Evolutionary conservation across 371 early-diverging fungal species (phyloP), one percentile per base, ranked within the genome.

Genomic region (Umbelopsis sp.): DNA sequence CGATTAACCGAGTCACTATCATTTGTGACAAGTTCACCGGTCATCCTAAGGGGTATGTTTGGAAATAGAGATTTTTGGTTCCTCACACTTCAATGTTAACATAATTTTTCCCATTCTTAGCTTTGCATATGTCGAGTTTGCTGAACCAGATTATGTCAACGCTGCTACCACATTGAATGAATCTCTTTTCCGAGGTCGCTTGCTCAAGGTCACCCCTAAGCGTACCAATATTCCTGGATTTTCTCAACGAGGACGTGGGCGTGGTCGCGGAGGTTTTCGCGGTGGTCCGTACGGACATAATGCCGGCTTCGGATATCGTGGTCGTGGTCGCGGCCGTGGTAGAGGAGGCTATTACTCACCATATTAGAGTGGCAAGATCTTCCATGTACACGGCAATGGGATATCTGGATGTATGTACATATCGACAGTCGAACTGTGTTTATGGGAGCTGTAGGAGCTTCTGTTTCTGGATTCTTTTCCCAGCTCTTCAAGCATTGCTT

Each of bases 91-190:
- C 4, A 20, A 12, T 1, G 29, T n/a, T 24, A n/a, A 41, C 63
- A 1, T 50, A 29, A 11, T 6, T 8, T 16, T 7, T 25, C 22
- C 22, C 73, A 75, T 45, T 29, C 69, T 18, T 74, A 83, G 87
- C 22, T 96, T 89, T 78, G 98, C 97, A n/a, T 99, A 97, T 72
- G 89, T 99, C 16, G 98, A 99, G 79, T 99, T 99, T 89, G 94
- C 94, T 32, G 94, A 97, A 68, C 81, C 89, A 10, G 80, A 87
- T 3, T 87, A 89, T 3, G 96, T 97, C n/a, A 82, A 87, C 52
- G 93, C 91, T 68, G 97, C 99, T 29, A 83, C 96, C 78, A 88
- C 90, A 11, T 81, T 97, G 63, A 93, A 95, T 72, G 97, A 96
- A 41, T 92, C 94, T 44, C 73, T 95, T 72, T 93, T 98, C 80